A percentile compares a stretch with the other conserved stretches of the same genome.
Evolutionary conservation across 1,139 yeast species (phyloP).

Genomic region (Lodderomyces oxycetoniae): DNA sequence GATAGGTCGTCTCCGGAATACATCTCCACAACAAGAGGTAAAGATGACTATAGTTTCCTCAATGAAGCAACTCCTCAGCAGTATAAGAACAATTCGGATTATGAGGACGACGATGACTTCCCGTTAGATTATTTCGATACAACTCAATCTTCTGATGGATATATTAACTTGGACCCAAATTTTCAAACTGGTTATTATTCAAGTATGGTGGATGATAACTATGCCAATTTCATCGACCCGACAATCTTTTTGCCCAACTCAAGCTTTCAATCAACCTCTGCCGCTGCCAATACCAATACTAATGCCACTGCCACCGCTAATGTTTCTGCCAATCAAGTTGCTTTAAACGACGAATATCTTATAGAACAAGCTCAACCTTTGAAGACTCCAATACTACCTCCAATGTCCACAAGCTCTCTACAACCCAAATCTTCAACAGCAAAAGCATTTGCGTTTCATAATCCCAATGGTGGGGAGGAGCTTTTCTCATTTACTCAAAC

Average conservation of each 20-base stretch:
- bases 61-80: constrained; percentile 10
- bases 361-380: constrained; percentile 48
- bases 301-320: constrained; percentile 7
- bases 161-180: constrained; percentile 32
- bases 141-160: constrained; percentile 21
- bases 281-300: constrained; percentile 7
- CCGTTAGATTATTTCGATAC: constrained; percentile 59
- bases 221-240: constrained; percentile 28
- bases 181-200: constrained; percentile 22
- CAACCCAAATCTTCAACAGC: constrained; percentile 5
- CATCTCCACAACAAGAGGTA: constrained; percentile 5
- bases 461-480: constrained; percentile 5
- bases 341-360: constrained; percentile 38
- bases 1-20: background rate
- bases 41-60: constrained; percentile 20
- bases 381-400: constrained; percentile 22
- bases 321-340: constrained; percentile 27
- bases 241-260: constrained; percentile 19
- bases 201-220: constrained; percentile 23
- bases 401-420: constrained; percentile 9
- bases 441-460: constrained; percentile 8
- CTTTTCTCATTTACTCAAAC: constrained; percentile 1
- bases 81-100: constrained; percentile 18
- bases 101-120: constrained; percentile 63
- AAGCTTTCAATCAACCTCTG: background rate